Evolutionary conservation across 1,284 basidiomycete species (phyloP).

Genomic region (Cutaneotrichosporon sp.): DNA sequence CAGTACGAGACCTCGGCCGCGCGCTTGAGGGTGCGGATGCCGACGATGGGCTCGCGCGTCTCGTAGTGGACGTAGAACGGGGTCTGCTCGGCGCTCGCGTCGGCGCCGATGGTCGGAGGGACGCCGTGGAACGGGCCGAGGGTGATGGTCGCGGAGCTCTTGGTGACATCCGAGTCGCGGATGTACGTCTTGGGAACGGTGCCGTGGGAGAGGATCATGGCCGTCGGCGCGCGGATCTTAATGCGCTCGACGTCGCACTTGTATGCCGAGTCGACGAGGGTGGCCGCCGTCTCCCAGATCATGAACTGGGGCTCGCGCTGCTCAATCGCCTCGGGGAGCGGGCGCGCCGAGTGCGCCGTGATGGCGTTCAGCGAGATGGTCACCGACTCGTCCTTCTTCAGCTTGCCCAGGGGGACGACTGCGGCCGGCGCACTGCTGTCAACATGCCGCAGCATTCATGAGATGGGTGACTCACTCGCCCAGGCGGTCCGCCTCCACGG

Average conservation of each 20-base stretch:
- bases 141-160: slow-evolving; percentile 76
- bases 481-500: slow-evolving; percentile 28
- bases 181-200: slow-evolving; percentile 51
- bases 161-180: slow-evolving; percentile 58
- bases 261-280: slow-evolving; percentile 75
- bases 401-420: slow-evolving; percentile 35
- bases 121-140: slow-evolving; percentile 84
- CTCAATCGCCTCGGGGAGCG: slow-evolving; percentile 70
- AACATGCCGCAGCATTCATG: background rate
- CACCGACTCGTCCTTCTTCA: slow-evolving; percentile 61
- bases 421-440: slow-evolving; percentile 37
- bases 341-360: slow-evolving; percentile 70
- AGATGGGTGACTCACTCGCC: slow-evolving; percentile 27
- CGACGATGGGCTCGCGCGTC: slow-evolving; percentile 75
- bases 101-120: slow-evolving; percentile 59
- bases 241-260: slow-evolving; percentile 75
- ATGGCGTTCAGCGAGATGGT: slow-evolving; percentile 75
- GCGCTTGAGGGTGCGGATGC: slow-evolving; percentile 71
- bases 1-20: slow-evolving; percentile 92
- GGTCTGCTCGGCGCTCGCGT: slow-evolving; percentile 62
- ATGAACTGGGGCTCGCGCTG: slow-evolving; percentile 81
- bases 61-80: slow-evolving; percentile 74
- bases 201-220: slow-evolving; percentile 69
- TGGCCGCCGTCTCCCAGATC: slow-evolving; percentile 70
- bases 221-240: slow-evolving; percentile 77